Conservation (phyloP, 805 yeast species). For the Candida xyloterini region DNA sequence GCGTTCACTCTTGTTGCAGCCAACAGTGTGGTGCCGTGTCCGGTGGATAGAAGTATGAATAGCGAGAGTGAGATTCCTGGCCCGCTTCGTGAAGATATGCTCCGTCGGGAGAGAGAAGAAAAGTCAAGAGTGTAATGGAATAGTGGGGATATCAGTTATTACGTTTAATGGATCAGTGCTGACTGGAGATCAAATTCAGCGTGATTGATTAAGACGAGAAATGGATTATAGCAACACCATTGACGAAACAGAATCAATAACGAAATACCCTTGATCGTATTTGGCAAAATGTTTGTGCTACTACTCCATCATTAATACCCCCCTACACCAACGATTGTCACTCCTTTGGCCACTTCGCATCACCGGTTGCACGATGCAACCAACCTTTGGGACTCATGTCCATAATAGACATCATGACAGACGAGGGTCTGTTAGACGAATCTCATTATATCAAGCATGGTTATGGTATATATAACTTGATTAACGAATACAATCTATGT, state of each 20-base stretch:
- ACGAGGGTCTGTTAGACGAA: neutral
- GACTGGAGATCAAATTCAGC: no score
- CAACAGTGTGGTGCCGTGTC: conserved; percentile 37
- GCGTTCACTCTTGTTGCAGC: conserved; percentile 50
- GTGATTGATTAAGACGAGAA: no score
- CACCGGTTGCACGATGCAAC: no score
- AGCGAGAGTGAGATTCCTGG: conserved; percentile 28
- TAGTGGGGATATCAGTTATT: no score
- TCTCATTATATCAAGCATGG: neutral
- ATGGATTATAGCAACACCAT: neutral
- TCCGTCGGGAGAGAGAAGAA: conserved; percentile 3
- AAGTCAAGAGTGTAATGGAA: no score
- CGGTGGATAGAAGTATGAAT: conserved; percentile 44
- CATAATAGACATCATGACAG: neutral
- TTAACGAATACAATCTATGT: neutral
- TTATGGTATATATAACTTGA: neutral
- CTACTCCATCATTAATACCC: no score
- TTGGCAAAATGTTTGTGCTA: neutral
- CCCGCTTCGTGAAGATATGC: conserved; percentile 20
- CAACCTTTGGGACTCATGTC: neutral
- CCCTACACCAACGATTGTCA: no score
- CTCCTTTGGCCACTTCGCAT: no score
- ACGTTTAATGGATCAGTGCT: no score
- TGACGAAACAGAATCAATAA: neutral
- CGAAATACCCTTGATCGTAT: no score